Base-by-base conservation (phyloP, 2,329 filamentous ascomycete genomes). In the Sporothrix mexicana region DNA sequence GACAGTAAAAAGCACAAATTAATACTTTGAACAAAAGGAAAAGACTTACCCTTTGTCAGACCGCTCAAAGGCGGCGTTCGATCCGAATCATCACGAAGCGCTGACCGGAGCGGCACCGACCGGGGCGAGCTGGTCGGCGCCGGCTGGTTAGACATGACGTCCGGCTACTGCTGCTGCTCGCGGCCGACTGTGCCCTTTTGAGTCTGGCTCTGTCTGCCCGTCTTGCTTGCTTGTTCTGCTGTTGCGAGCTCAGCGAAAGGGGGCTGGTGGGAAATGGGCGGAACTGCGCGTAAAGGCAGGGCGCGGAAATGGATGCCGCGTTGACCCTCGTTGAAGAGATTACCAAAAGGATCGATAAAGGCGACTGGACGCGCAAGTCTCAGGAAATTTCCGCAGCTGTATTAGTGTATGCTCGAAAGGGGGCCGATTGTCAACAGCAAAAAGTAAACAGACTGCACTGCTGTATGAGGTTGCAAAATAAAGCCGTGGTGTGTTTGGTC, bases 101-200 rank as follows among this genome's bases (percentile, higher is more conserved):
- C 83, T 51, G 83, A 84, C 64, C 82, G 82, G 70, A 84, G 77
- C 7, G 83, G 82, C 73, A 75, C 25, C 10, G 73, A 51, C 68
- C 72, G 69, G 3, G 76, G 76, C 55, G 75, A 76, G 64, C 64
- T 61, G 17, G 71, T 49, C 51, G 61, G 45, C 20, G 49, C 62
- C 43, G 71, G 64, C 15, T 66, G 57, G 59, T 71, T 73, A 12
- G 71, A 43, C 75, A 76, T 75, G 72, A 43, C 45, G 68, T 43
- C 61, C 61, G n/a, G n/a, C 43, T 47, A 13, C 17, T 43, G 59
- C n/a, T 43, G 59, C 36, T 64, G 9, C 3, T 8, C 3, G n/a
- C 36, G 49, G n/a, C 3, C 15, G 43, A 17, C 2, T 25, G 20
- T 30, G 41, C 3, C 20, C 36, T 61, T 6, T 64, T 23, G 55